Percentiles rank a stretch among this genome's conserved stretches.
These are phyloP conservation scores for Starmerella kuoi DNA, from an alignment of 805 yeast genomes.

Conservation along the genomic window DNA sequence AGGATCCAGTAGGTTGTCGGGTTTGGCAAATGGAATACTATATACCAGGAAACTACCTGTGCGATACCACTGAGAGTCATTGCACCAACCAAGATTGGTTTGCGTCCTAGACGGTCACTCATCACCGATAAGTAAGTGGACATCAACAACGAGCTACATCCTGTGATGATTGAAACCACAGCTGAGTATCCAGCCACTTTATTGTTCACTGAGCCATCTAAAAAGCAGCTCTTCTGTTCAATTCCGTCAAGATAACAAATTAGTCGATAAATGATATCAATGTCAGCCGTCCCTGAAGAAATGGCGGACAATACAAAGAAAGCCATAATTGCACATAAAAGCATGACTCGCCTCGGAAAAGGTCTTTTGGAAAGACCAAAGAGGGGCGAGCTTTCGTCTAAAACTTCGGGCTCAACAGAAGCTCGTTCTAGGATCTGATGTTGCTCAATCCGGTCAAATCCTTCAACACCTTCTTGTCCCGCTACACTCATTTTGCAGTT, in stretches of 20 bases:
- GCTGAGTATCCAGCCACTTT: slow-evolving; percentile 18
- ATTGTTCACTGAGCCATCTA: slow-evolving; percentile 14
- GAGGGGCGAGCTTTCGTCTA: slow-evolving; percentile 11
- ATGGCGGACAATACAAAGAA: slow-evolving; percentile 11
- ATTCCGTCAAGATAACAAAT: slow-evolving; percentile 17
- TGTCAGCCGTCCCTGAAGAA: slow-evolving; percentile 18
- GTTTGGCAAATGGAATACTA: slow-evolving; percentile 19
- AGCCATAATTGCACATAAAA: slow-evolving; percentile 9
- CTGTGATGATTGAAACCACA: slow-evolving; percentile 13
- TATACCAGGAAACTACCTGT: slow-evolving; percentile 17
- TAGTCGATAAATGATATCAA: slow-evolving; percentile 21
- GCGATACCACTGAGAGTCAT: slow-evolving; percentile 11
- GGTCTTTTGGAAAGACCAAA: slow-evolving; percentile 19
- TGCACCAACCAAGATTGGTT: slow-evolving; percentile 17
- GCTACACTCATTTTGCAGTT: too few relatives aligned
- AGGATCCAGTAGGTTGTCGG: slow-evolving; percentile 21
- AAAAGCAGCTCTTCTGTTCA: slow-evolving; percentile 17
- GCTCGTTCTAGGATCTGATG: slow-evolving; percentile 17
- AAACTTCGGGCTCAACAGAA: slow-evolving; percentile 16
- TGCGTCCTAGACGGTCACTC: slow-evolving; percentile 23
- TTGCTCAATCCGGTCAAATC: slow-evolving; percentile 11
- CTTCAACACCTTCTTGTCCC: slow-evolving; percentile 15
- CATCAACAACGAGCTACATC: slow-evolving; percentile 13
- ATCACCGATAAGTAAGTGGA: slow-evolving; percentile 18
- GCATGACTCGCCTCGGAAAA: slow-evolving; percentile 17